phyloP scores from a whole-genome alignment of 2,329 filamentous ascomycete species.

The Neobulgaria alba region DNA sequence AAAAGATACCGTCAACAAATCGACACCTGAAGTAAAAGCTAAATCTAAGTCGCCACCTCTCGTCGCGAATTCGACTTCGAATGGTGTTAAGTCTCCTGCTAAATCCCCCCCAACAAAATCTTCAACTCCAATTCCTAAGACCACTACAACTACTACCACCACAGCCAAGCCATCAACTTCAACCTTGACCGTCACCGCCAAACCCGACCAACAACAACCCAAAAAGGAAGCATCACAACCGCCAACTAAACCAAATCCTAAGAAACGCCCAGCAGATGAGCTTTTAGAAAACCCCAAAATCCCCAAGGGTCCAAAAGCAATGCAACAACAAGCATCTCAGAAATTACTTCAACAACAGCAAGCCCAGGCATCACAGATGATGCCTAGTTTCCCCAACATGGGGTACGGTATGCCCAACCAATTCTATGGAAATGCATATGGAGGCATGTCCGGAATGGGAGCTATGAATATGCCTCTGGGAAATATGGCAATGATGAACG shows the following conservation, averaged over 20 bases:
- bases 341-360: slow-evolving; percentile 33
- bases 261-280: slow-evolving; percentile 79
- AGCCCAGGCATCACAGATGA: slow-evolving; percentile 39
- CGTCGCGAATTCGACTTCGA: slow-evolving; percentile 18
- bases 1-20: slow-evolving; percentile 22
- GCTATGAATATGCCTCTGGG: slow-evolving; percentile 29
- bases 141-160: slow-evolving; percentile 6
- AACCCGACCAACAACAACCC: too few relatives aligned
- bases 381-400: slow-evolving; percentile 28
- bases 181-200: slow-evolving; percentile 73
- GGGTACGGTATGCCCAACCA: slow-evolving; percentile 28
- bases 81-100: slow-evolving; percentile 23
- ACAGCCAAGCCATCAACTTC: slow-evolving; percentile 69
- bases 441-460: slow-evolving; percentile 25
- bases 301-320: slow-evolving; percentile 56
- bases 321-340: slow-evolving; percentile 41
- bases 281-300: slow-evolving; percentile 55
- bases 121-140: slow-evolving; percentile 28
- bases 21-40: slow-evolving; percentile 28
- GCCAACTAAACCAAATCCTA: too few relatives aligned
- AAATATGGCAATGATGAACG: slow-evolving; percentile 29
- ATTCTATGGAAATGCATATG: slow-evolving; percentile 5
- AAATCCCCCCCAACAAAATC: slow-evolving; percentile 28
- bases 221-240: slow-evolving; percentile 36
- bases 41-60: slow-evolving; percentile 29